phyloP scores from a whole-genome alignment of 225 moss, liverwort and hornwort species.

The Thuidium tamariscinum region DNA sequence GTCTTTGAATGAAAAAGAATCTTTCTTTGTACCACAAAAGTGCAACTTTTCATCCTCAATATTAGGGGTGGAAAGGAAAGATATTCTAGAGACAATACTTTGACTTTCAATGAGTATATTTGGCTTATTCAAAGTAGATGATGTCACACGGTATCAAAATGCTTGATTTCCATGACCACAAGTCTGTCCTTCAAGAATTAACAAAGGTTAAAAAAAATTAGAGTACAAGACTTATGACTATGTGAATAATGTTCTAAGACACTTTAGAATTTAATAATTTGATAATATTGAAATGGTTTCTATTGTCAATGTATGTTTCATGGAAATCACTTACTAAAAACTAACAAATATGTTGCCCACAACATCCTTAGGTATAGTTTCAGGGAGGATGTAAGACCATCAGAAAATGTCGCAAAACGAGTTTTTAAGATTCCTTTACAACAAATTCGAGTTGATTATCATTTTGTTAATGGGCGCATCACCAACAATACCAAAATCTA shows the following conservation, averaged over 20 bases:
- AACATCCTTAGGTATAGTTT: constrained; percentile 12
- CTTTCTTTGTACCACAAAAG: too few species aligned
- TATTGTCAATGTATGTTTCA: not conserved
- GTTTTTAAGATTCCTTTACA: constrained; percentile 21
- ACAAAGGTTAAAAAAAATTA: too few species aligned
- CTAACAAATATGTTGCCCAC: not conserved
- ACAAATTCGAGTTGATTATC: constrained; percentile 53
- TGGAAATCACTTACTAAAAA: not conserved
- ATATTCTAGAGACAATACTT: too few species aligned
- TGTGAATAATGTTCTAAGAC: not conserved
- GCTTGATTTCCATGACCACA: too few species aligned
- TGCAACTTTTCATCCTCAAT: too few species aligned
- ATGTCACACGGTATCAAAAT: too few species aligned
- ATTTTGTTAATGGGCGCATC: constrained; percentile 46
- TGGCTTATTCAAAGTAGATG: too few species aligned
- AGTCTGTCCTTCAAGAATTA: too few species aligned
- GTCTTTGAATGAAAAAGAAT: too few species aligned
- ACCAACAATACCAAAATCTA: constrained; percentile 48
- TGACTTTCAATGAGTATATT: too few species aligned
- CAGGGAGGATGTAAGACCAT: constrained; percentile 8
- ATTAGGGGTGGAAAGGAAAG: too few species aligned
- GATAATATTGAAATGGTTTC: not conserved
- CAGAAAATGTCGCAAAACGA: constrained; percentile 27
- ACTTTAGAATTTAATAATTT: not conserved
- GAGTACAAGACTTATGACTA: not conserved